These are phyloP conservation scores for Vigna reflexopilosa DNA, from an alignment of 306 rosid species.

Conservation along the genomic window DNA sequence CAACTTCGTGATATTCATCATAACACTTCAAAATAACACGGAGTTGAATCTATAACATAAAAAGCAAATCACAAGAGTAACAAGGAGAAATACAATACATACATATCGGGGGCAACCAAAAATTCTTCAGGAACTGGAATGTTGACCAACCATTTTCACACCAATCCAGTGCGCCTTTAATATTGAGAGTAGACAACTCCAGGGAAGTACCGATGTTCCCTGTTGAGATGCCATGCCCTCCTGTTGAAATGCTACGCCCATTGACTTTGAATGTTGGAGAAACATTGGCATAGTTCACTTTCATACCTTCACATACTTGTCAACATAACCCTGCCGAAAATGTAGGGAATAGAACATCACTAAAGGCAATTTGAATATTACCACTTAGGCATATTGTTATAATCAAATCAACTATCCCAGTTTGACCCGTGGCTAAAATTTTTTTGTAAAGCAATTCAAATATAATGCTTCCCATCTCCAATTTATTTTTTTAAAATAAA, in stretches of 20 bases:
- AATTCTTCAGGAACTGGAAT: constrained; percentile 41
- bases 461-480: constrained; percentile 26
- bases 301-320: constrained; percentile 76
- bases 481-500: background rate
- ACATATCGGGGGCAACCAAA: constrained; percentile 49
- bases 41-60: constrained; percentile 23
- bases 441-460: constrained; percentile 14
- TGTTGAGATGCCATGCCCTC: constrained; percentile 33
- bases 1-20: constrained; percentile 27
- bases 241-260: constrained; percentile 36
- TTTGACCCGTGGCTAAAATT: background rate
- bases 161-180: constrained; percentile 23
- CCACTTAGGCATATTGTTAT: background rate
- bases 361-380: constrained; percentile 11
- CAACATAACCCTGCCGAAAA: constrained; percentile 82
- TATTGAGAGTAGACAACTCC: constrained; percentile 28
- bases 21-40: constrained; percentile 36
- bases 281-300: constrained; percentile 16
- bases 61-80: constrained; percentile 43
- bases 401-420: constrained; percentile 25
- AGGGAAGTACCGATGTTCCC: constrained; percentile 34
- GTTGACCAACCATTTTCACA: constrained; percentile 42
- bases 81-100: constrained; percentile 49
- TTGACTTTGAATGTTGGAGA: constrained; percentile 32
- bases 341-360: constrained; percentile 37